Evolutionary conservation across 2,329 filamentous ascomycete genomes (phyloP), one percentile per base, ranked within the genome.

Genomic region (Fusarium paranaense): DNA sequence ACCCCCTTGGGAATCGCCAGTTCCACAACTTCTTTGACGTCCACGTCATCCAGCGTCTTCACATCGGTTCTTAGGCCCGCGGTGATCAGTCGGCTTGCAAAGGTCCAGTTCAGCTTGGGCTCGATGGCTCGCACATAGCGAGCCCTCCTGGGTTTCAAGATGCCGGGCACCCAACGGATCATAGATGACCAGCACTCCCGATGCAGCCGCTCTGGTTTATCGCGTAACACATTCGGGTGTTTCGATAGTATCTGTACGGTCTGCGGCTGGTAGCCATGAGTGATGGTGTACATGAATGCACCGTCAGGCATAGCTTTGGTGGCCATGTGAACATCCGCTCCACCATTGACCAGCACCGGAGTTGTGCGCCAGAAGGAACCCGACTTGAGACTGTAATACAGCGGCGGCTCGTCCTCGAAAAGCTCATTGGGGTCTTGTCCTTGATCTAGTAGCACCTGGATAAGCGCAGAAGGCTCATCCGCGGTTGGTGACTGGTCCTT

Each of bases 311-410:
- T 79, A 5, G 74, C 62, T 27, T 58, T 61, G 13, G 77, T 79
- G 1, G 67, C 14, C 76, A 79, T 76, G 42, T 78, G 45, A 32
- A 79, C 69, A 27, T 79, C 74, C 16, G 77, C 77, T 4, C 77
- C 77, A 0, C 70, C 75, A 18, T 76, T 77, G n/a, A 79, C 75
- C 38, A 79, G 67, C 11, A 77, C 72, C 2, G 77, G 77, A 16
- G 77, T 79, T n/a, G 77, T 77, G 40, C 77, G 69, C 77, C 77
- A 79, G 60, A 76, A 79, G 57, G 70, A 78, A 3, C 68, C 76
- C 11, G 77, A 79, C 56, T 68, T 79, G 57, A 79, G 73, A 40
- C 77, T 79, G 62, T 77, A 76, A 52, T 79, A 79, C 27, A 79
- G 68, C 4, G 77, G 74, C 27, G 77, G 77, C 56, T 79, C 77